Evolutionary conservation across 129 eudicot genomes (phyloP), one percentile per base, ranked within the genome.

Genomic region (Chrysanthemum lavandulifolium): DNA sequence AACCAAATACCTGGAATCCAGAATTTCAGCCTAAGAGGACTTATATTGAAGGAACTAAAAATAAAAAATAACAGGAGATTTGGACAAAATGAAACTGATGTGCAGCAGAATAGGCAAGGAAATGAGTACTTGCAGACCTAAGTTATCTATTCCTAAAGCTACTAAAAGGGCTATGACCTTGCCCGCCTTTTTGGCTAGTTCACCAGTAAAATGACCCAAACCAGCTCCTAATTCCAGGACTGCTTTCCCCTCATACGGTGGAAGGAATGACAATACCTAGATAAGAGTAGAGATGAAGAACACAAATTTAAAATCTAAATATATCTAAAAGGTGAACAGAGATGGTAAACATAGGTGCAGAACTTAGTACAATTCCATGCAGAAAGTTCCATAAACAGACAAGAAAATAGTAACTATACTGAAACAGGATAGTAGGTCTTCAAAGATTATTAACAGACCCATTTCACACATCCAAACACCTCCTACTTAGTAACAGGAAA

Each of bases 181-280:
- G 6, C 86, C 88, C 25, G 92, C 97, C 77, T 74, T 91, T 64
- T 86, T 75, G 29, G 89, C 99, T n/a, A 95, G 67, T 80, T 95
- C 95, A 61, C 96, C 84, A 52, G 99, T 95, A 82, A 91, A 95
- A 78, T 96, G 97, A 75, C 99, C 99, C 67, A 82, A 85, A 23
- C 99, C 99, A 68, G 96, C 97, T 77, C 99, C 99, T 19, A 95
- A 87, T 76, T 95, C 99, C 8, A 95, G 83, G 25, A 95, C 82
- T 16, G 85, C 59, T 78, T 95, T 91, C 58, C 97, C 97, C 79
- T 86, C 97, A 69, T 75, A 90, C 5, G 88, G 59, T 67, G 99
- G 99, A 54, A 95, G 97, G 77, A 88, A 78, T 59, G 99, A n/a
- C 47, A 95, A 82, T 19, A 95, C 93, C 99, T 95, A 75, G 15